Percentiles rank a stretch among this genome's conserved stretches.
Conservation (phyloP, 192 early-diverging fungal species). For the Jimgerdemannia flammicorona region DNA sequence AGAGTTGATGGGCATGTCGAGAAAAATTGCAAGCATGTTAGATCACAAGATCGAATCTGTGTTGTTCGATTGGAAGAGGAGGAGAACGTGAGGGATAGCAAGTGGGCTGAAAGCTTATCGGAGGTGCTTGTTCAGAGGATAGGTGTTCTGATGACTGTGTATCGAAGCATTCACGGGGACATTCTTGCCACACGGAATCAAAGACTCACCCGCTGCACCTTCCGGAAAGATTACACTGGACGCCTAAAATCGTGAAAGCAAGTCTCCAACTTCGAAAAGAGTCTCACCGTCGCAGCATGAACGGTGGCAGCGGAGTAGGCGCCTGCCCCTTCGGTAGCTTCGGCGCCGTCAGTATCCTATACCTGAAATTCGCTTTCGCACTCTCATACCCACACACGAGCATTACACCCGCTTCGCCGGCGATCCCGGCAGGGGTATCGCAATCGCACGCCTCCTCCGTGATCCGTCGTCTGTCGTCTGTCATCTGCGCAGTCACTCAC, state of each 20-base stretch:
- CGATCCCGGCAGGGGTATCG: too few species aligned
- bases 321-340: too few species aligned
- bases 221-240: constrained; percentile 29
- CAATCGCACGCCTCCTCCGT: too few species aligned
- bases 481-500: too few species aligned
- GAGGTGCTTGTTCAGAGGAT: constrained; percentile 29
- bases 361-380: too few species aligned
- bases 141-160: background rate
- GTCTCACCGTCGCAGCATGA: constrained; percentile 28
- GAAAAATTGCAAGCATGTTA: constrained; percentile 43
- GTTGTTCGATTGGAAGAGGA: constrained; percentile 29
- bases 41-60: constrained; percentile 38
- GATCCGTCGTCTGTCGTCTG: too few species aligned
- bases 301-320: background rate
- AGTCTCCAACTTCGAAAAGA: constrained; percentile 36
- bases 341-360: too few species aligned
- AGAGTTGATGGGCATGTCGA: constrained; percentile 47
- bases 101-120: constrained; percentile 15
- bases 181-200: too few species aligned
- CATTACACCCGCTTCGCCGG: too few species aligned
- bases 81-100: constrained; percentile 21
- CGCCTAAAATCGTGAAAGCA: constrained; percentile 28
- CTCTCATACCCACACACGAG: too few species aligned
- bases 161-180: too few species aligned
- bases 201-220: too few species aligned